Evolutionary conservation across 306 rosid species (phyloP).

Genomic region (Urtica urens): DNA sequence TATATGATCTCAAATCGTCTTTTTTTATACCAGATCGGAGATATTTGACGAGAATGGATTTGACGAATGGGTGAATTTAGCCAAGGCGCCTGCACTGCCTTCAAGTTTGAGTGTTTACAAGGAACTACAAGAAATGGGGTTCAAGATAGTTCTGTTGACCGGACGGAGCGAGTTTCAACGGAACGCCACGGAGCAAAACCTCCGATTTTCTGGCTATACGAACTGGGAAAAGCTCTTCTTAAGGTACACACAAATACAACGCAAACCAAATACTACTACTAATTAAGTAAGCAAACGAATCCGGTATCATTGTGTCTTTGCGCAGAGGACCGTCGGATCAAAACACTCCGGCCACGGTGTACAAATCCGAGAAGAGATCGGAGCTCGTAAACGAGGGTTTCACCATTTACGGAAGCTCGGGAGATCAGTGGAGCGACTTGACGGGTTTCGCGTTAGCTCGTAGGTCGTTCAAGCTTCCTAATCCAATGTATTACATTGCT

Average conservation of each 20-base stretch:
- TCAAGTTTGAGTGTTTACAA: conserved; percentile 50
- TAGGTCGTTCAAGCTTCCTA: conserved; percentile 80
- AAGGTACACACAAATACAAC: too few relatives aligned
- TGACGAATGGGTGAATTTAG: conserved; percentile 56
- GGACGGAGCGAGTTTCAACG: conserved; percentile 69
- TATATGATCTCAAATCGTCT: too few relatives aligned
- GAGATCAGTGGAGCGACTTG: conserved; percentile 95
- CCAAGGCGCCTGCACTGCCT: conserved; percentile 57
- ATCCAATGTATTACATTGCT: conserved; percentile 72
- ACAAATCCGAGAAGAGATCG: conserved; percentile 75
- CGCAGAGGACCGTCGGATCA: conserved; percentile 57
- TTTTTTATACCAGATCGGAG: conserved; percentile 44
- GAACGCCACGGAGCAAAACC: conserved; percentile 46
- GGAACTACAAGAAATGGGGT: conserved; percentile 39
- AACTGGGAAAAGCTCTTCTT: conserved; percentile 70
- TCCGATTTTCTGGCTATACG: conserved; percentile 37
- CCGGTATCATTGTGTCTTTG: conserved; percentile 7
- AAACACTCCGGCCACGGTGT: conserved; percentile 45
- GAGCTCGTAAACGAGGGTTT: conserved; percentile 48
- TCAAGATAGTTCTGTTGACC: conserved; percentile 55
- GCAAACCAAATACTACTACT: too few relatives aligned
- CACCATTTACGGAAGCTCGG: conserved; percentile 67
- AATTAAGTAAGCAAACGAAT: too few relatives aligned
- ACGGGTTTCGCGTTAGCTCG: conserved; percentile 48
- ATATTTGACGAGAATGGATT: conserved; percentile 40